These are phyloP conservation scores for Pseudogymnoascus sp. DNA, from an alignment of 2,329 filamentous ascomycete species.

Conservation along the genomic window DNA sequence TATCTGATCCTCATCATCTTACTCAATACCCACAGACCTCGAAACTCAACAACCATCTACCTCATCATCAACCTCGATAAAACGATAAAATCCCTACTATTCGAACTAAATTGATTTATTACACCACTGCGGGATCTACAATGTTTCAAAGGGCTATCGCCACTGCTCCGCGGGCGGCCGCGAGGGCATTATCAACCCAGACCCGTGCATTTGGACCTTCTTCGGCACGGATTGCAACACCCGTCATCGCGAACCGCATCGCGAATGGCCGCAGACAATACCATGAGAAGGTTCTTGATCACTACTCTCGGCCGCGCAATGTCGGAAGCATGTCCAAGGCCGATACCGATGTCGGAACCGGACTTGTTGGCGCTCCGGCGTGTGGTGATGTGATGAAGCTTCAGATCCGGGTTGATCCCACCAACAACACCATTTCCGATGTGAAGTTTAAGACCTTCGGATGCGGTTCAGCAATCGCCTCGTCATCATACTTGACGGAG, in stretches of 20 bases:
- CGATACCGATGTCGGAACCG: conserved; percentile 77
- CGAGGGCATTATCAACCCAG: conserved; percentile 23
- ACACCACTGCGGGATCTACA: neutral
- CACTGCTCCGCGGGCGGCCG: conserved; percentile 23
- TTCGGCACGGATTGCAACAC: conserved; percentile 17
- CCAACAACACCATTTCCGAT: conserved; percentile 80
- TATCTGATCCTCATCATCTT: conserved; percentile 5
- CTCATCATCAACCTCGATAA: conserved; percentile 2
- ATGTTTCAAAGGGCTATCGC: conserved; percentile 27
- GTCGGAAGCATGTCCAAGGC: conserved; percentile 73
- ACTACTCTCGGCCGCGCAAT: conserved; percentile 73
- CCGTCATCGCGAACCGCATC: conserved; percentile 17
- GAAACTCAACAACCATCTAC: neutral
- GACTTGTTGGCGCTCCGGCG: conserved; percentile 82
- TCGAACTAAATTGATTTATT: neutral
- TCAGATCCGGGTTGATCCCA: conserved; percentile 84
- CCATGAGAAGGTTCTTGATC: conserved; percentile 55
- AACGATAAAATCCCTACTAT: neutral
- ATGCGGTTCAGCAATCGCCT: conserved; percentile 89
- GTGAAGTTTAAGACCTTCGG: conserved; percentile 99
- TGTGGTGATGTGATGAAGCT: conserved; percentile 93
- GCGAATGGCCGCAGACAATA: conserved; percentile 24
- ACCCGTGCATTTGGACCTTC: conserved; percentile 14
- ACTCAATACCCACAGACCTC: conserved; percentile 5
- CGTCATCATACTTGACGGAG: conserved; percentile 88